Conservation (phyloP, 805 yeast species). For the Debaryomyces hansenii region DNA sequence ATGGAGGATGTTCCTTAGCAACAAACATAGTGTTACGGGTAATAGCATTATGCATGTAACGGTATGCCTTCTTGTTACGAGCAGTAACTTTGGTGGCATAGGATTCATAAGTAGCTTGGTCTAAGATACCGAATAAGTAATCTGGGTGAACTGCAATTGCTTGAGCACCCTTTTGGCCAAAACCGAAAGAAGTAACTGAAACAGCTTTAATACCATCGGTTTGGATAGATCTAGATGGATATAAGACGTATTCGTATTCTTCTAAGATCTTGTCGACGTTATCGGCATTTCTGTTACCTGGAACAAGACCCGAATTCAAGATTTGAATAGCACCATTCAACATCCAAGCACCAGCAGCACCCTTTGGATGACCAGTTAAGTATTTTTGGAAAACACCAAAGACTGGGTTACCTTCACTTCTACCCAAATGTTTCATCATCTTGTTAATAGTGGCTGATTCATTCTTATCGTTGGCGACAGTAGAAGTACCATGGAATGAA, state of each 20-base stretch:
- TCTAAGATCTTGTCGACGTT: conserved; percentile 83
- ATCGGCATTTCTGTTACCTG: conserved; percentile 99
- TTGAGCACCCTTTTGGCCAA: conserved; percentile 99
- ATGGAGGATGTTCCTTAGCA: conserved; percentile 93
- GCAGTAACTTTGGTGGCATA: conserved; percentile 70
- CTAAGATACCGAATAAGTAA: conserved; percentile 83
- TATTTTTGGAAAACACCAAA: conserved; percentile 98
- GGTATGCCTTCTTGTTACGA: conserved; percentile 87
- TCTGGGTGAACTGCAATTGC: conserved; percentile 91
- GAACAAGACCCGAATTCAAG: conserved; percentile 88
- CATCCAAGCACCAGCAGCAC: conserved; percentile 99
- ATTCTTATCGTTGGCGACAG: conserved; percentile 98
- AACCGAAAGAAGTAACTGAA: conserved; percentile 95
- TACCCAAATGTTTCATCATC: conserved; percentile 94
- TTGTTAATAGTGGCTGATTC: conserved; percentile 88
- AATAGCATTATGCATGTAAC: conserved; percentile 94
- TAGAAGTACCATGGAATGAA: conserved; percentile 99
- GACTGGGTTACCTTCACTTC: conserved; percentile 97
- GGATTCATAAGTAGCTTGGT: conserved; percentile 64
- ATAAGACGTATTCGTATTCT: conserved; percentile 83
- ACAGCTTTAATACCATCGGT: conserved; percentile 98
- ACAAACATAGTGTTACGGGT: conserved; percentile 87
- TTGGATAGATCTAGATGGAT: conserved; percentile 89
- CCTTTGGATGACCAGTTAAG: conserved; percentile 99
- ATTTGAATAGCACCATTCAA: conserved; percentile 96